Evolutionary conservation across 208 protist species (phyloP), one percentile per base, ranked within the genome.

Genomic region (Plasmodiophora brassicae): DNA sequence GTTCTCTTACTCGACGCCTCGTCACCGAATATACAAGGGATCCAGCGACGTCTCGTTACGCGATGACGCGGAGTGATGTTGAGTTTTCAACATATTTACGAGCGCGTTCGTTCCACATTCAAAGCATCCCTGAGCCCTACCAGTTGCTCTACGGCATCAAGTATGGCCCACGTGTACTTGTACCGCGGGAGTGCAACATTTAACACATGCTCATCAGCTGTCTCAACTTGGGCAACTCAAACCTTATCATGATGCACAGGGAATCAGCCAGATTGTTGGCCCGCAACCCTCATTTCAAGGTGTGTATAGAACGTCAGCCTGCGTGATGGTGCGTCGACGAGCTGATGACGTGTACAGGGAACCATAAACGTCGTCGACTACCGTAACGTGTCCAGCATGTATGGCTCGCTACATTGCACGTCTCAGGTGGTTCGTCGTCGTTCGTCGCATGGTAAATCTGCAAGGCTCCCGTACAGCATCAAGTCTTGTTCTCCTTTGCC

Each of bases 211-310:
- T 25, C 14, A 57, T 28, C 50, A 78, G 65, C n/a, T 78, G 65
- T 32, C n/a, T 78, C 32, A 78, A 78, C 41, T 38, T 78, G 65
- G 65, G 65, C 65, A 78, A 78, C n/a, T 78, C 65, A 8, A 78
- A 78, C n/a, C 5, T 78, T 8, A 78, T 78, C 65, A 78, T 78
- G 65, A 78, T 78, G 65, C 65, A 78, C n/a, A 38, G 41, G 41
- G 65, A 78, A 78, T 78, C 65, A 36, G 65, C 65, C 5, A 5
- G 65, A 5, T 32, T 78, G 5, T n/a, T 78, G 32, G 65, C 65
- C 65, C 5, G 65, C 20, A 78, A 78, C n/a, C n/a, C 65, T 36
- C 65, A 78, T 78, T 78, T 78, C n/a, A 78, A 57, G 25, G 50
- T 57, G 14, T n/a, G n/a, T n/a, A n/a, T n/a, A n/a, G n/a, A n/a